Conservation (phyloP, 2,329 filamentous ascomycete species). For the Pseudogymnoascus verrucosus region DNA sequence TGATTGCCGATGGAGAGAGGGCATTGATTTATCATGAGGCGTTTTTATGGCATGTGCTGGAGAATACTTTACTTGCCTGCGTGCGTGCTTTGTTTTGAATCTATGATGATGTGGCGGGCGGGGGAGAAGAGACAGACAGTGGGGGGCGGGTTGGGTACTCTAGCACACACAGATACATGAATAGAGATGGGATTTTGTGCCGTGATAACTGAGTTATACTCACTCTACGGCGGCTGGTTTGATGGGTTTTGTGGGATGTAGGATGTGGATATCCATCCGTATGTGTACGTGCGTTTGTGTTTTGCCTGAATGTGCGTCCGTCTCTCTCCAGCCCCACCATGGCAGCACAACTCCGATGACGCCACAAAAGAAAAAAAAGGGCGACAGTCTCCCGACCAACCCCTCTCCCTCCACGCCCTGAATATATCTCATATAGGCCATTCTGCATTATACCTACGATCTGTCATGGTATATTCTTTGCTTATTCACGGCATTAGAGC, state of each 20-base stretch:
- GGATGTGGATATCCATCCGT: neutral
- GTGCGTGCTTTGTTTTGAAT: conserved; percentile 1
- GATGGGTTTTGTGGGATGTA: neutral
- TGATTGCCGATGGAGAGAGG: neutral
- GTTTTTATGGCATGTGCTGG: conserved; percentile 2
- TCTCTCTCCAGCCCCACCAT: neutral
- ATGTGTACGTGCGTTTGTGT: neutral
- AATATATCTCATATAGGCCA: neutral
- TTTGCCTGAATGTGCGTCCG: neutral
- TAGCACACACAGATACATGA: neutral
- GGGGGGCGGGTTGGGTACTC: neutral
- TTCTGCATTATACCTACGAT: neutral
- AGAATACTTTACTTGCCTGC: neutral
- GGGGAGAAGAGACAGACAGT: neutral
- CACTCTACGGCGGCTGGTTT: neutral
- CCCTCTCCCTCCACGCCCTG: neutral
- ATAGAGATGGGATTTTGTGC: conserved; percentile 4
- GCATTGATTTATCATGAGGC: neutral
- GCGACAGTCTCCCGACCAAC: neutral
- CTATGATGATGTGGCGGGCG: neutral
- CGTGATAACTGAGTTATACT: neutral
- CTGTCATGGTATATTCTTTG: neutral
- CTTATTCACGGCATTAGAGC: conserved; percentile 4
- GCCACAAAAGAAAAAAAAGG: neutral
- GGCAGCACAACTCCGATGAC: neutral